Base-by-base conservation (phyloP, 345 rosid genomes). In the Aegle marmelos region DNA sequence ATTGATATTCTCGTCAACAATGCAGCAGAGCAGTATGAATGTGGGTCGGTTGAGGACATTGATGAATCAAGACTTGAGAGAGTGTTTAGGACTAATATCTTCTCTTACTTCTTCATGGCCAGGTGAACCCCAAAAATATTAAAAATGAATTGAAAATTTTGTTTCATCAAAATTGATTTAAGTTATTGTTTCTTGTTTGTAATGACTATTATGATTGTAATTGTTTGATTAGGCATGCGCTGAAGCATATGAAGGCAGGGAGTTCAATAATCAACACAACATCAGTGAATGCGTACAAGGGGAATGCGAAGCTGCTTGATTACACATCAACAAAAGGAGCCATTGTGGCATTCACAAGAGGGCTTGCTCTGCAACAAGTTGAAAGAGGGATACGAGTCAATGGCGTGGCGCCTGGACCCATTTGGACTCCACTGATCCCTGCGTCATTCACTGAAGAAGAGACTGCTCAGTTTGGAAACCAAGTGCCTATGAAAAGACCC, bases 161-260 rank as follows among this genome's bases (percentile, higher is more conserved):
- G 22, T 53, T 2, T 45, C 5, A 45, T 45, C 57, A 53, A 53
- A 53, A 1, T 17, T 16, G 21, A 53, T 53, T 53, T 53, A 19
- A 17, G 22, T 17, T 4, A 17, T 17, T 17, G 57, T 5, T 13
- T 45, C 16, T 45, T 13, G 22, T 53, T 53, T 53, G 7, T 53
- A 53, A 6, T 10, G 57, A n/a, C 41, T 27, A 8, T 9, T 45
- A 11, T 45, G 16, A 45, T 45, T 45, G 17, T 3, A 45, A 17
- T 25, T 5, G 27, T 16, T 25, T 28, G 62, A n/a, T 16, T 48
- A 90, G 97, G 89, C 93, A 87, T 77, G 86, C 85, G 0, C 76
- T 93, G 81, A 90, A 88, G 91, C 92, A 91, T 83, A 92, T 92
- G 98, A 91, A 86, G 77, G 91, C 87, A 76, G 98, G 97, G 0